phyloP scores from a whole-genome alignment of 2,329 filamentous ascomycete genomes.

The Microthyrium microscopicum region DNA sequence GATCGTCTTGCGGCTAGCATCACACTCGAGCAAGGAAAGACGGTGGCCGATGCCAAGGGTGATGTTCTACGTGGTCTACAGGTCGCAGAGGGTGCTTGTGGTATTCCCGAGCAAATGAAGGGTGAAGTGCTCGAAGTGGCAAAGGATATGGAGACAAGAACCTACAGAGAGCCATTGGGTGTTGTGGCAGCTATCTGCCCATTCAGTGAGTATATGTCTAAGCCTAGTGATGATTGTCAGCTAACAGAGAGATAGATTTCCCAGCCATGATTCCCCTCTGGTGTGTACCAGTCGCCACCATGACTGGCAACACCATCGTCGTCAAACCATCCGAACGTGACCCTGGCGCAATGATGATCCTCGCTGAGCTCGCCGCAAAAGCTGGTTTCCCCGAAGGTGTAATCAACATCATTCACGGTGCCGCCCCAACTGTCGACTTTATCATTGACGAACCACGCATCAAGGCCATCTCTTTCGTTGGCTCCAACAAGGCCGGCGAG shows the following conservation, averaged over 20 bases:
- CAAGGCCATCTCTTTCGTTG: slow-evolving; percentile 77
- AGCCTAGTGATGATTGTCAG: not conserved
- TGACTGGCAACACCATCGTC: slow-evolving; percentile 70
- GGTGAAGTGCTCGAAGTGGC: slow-evolving; percentile 72
- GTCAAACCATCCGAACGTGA: slow-evolving; percentile 79
- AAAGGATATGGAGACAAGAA: slow-evolving; percentile 80
- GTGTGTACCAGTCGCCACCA: slow-evolving; percentile 71
- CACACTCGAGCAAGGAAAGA: slow-evolving; percentile 79
- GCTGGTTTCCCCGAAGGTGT: slow-evolving; percentile 71
- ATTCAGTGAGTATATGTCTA: slow-evolving; percentile 47
- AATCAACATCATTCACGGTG: slow-evolving; percentile 67
- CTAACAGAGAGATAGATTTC: slow-evolving; percentile 42
- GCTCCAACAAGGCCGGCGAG: slow-evolving; percentile 74
- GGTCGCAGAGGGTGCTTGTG: slow-evolving; percentile 70
- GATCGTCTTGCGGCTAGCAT: slow-evolving; percentile 72
- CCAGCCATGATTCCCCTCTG: slow-evolving; percentile 88
- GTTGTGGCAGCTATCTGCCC: slow-evolving; percentile 74
- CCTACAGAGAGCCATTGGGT: slow-evolving; percentile 65
- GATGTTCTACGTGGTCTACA: slow-evolving; percentile 71
- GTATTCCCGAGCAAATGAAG: slow-evolving; percentile 64
- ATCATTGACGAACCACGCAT: slow-evolving; percentile 71
- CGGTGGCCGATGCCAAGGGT: slow-evolving; percentile 64
- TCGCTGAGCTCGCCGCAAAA: slow-evolving; percentile 63
- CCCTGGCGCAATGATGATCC: slow-evolving; percentile 70
- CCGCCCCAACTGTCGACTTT: slow-evolving; percentile 69